Conservation (phyloP, 306 rosid species). For the Prunus persica region DNA sequence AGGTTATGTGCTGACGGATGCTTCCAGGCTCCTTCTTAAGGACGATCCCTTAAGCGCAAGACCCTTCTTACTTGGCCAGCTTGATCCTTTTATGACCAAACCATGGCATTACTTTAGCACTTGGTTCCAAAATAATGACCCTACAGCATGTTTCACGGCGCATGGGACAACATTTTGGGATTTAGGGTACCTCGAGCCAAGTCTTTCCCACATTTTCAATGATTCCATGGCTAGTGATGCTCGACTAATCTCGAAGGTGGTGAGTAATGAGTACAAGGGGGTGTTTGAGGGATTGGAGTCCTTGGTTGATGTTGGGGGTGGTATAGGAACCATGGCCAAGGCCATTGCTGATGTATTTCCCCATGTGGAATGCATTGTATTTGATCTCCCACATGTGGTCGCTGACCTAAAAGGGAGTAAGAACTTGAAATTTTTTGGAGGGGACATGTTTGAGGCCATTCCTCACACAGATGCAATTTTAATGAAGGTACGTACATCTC, state of each 20-base stretch:
- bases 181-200: slow-evolving; percentile 8
- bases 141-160: slow-evolving; percentile 34
- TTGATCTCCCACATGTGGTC: slow-evolving; percentile 51
- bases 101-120: slow-evolving; percentile 31
- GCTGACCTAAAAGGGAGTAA: not conserved
- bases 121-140: slow-evolving; percentile 44
- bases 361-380: slow-evolving; percentile 12
- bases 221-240: slow-evolving; percentile 52
- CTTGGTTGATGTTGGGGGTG: slow-evolving; percentile 20
- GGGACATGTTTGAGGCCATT: slow-evolving; percentile 15
- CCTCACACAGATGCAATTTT: slow-evolving; percentile 16
- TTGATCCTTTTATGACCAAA: slow-evolving; percentile 25
- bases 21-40: slow-evolving; percentile 43
- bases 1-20: slow-evolving; percentile 41
- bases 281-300: slow-evolving; percentile 38
- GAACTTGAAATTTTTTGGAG: slow-evolving; percentile 7
- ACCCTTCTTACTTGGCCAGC: slow-evolving; percentile 16
- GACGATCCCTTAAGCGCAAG: slow-evolving; percentile 22
- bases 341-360: slow-evolving; percentile 25
- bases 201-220: slow-evolving; percentile 18
- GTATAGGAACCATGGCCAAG: slow-evolving; percentile 45
- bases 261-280: slow-evolving; percentile 29
- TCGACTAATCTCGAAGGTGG: slow-evolving; percentile 23
- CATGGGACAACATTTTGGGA: slow-evolving; percentile 45
- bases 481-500: not conserved